phyloP scores from a whole-genome alignment of 2,329 filamentous ascomycete genomes.

The Colletotrichum acutatum region DNA sequence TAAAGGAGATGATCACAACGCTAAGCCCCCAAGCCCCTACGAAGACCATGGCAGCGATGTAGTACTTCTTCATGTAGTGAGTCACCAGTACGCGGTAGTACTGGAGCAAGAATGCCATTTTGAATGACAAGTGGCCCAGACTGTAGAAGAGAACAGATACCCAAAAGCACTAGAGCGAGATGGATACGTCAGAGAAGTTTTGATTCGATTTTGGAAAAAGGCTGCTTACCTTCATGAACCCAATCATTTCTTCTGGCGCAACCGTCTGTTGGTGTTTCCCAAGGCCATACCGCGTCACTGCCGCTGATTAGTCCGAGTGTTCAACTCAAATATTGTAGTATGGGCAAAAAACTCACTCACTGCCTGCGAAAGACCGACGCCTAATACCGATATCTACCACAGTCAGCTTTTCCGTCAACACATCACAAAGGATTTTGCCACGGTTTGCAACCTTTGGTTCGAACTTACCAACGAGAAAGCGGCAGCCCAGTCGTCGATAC shows the following conservation, averaged over 20 bases:
- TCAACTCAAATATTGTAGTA: no score
- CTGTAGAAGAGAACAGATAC: slow-evolving; percentile 45
- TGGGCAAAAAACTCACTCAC: slow-evolving; percentile 3
- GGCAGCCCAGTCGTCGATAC: slow-evolving; percentile 41
- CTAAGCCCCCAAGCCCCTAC: slow-evolving; percentile 41
- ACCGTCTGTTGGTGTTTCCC: slow-evolving; percentile 34
- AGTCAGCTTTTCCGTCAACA: not conserved
- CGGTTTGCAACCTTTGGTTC: not conserved
- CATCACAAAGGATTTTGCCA: not conserved
- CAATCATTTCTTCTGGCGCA: not conserved
- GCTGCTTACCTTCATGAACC: slow-evolving; percentile 26
- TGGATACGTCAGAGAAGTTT: not conserved
- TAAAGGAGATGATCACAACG: slow-evolving; percentile 39
- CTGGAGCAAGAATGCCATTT: slow-evolving; percentile 49
- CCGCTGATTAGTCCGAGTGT: not conserved
- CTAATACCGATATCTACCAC: slow-evolving; percentile 12
- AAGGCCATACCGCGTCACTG: slow-evolving; percentile 36
- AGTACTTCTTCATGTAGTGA: slow-evolving; percentile 40
- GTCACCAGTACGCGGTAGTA: slow-evolving; percentile 48
- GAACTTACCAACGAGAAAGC: slow-evolving; percentile 39
- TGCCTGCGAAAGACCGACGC: slow-evolving; percentile 11
- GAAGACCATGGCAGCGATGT: slow-evolving; percentile 40
- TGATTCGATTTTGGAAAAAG: not conserved
- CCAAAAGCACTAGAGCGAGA: slow-evolving; percentile 42
- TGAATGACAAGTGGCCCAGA: slow-evolving; percentile 42